Base-by-base conservation (phyloP, 306 rosid genomes). In the Astragalus glycyphyllos region DNA sequence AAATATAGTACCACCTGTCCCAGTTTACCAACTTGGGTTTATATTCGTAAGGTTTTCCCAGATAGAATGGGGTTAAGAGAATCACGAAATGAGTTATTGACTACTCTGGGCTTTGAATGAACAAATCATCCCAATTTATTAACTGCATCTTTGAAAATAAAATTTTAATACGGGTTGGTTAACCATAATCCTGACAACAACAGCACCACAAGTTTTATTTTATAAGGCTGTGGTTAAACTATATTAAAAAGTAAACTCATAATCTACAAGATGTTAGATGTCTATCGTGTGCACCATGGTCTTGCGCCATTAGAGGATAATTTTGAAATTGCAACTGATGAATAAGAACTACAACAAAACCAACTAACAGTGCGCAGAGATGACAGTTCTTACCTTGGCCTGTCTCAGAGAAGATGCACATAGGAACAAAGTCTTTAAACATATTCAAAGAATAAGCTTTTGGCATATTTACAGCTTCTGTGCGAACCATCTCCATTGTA, bases 361-460 rank as follows among this genome's bases (percentile, higher is more conserved):
- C 44, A 41, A 34, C 5, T 5, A 2, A 35, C 17, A 60, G 75
- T 40, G 50, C 56, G 68, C 72, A 53, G 65, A 74, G 44, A 58
- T 12, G 37, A 34, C 26, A 40, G 72, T 53, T 67, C 83, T 87
- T 77, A 90, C 99, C 97, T 83, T 89, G 97, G 77, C 79, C 87
- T 77, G 92, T 40, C 82, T 94, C 99, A 0, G 97, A 91, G 76
- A 94, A 89, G 37, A 94, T 89, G 13, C 88, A 87, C 99, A 94
- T 91, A 8, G 99, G 99, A 83, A 94, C 89, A 6, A 94, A 87
- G 81, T 94, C 99, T 72, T 94, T 87, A 20, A 81, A 89, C 99
- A 91, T 91, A 74, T 91, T 94, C 86, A 94, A 72, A 23, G 92
- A 79, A 73, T 89, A 94, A 42, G 83, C 77, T 77, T 91, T 89